These are phyloP conservation scores for Panicum miliaceum DNA, from an alignment of 176 grass and related monocot genomes.

Conservation along the genomic window DNA sequence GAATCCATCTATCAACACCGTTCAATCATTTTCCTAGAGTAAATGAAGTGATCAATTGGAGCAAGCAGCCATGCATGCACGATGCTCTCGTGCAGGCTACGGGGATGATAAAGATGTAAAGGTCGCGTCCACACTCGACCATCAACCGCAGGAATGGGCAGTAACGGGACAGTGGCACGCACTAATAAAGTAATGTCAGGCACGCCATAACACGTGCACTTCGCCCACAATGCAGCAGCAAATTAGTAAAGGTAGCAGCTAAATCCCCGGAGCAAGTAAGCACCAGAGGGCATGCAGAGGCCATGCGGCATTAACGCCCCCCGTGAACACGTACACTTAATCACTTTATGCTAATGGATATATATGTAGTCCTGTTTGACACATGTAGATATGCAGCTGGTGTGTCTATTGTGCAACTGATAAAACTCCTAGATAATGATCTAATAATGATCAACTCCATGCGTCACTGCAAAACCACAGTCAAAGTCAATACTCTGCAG, in stretches of 20 bases:
- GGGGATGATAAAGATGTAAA: not conserved
- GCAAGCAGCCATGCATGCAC: slow-evolving; percentile 17
- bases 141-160: not conserved
- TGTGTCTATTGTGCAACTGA: no score
- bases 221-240: not conserved
- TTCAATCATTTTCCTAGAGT: slow-evolving; percentile 5
- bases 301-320: not conserved
- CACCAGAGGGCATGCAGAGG: not conserved
- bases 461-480: no score
- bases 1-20: not conserved
- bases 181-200: slow-evolving; percentile 33
- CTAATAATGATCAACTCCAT: no score
- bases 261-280: not conserved
- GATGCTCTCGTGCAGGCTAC: slow-evolving; percentile 47
- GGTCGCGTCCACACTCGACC: not conserved
- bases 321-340: slow-evolving; percentile 21
- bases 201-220: slow-evolving; percentile 19
- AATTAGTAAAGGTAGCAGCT: no score
- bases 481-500: no score
- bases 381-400: no score
- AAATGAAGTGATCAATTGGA: slow-evolving; percentile 39
- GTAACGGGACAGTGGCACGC: not conserved
- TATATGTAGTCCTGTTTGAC: not conserved
- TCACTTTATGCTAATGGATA: not conserved
- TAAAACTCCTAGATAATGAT: no score